Evolutionary conservation across 495 filamentous ascomycete genomes (phyloP), one percentile per base, ranked within the genome.

Genomic region (Xylaria scruposa): DNA sequence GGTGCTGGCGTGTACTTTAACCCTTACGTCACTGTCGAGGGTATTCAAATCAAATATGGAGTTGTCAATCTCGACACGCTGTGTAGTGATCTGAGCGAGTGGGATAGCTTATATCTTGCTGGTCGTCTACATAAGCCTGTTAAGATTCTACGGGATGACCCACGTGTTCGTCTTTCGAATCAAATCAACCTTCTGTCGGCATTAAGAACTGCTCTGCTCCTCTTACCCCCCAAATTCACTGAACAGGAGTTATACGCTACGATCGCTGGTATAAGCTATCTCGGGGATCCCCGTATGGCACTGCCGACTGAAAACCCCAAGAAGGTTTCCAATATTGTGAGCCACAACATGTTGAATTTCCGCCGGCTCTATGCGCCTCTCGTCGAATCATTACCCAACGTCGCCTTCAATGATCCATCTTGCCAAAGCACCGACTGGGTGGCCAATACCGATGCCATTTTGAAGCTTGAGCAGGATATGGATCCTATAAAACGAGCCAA

Each of bases 1-100:
- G 96, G 96, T 19, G 96, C 96, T 4, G 96, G 96, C 12, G 93
- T 97, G 42, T 99, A 99, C 79, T 99, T 97, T 85, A 97, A 99
- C 76, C 93, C 96, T 0, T 97, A 95, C 80, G 88, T 98, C 56
- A 94, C 93, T 12, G 90, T 98, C n/a, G 97, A 98, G 77, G 96
- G 97, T 36, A 97, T 93, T 19, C 81, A 97, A 77, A 96, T 99
- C 79, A 99, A 99, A 81, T 99, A 99, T 76, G 96, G 95, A 21
- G 95, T 99, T 4, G 96, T 97, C 12, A 97, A 97, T 75, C 82
- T 98, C 65, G 89, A 93, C 75, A 97, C 93, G 0, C 83, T 99
- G n/a, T 93, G 91, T 74, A 86, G 83, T 24, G 96, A 99, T 78
- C 87, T 99, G 61, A 91, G 87, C 24, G 87, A 93, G 73, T 99